Evolutionary conservation across 495 filamentous ascomycete genomes (phyloP).

Genomic region (Penicillium lividum): DNA sequence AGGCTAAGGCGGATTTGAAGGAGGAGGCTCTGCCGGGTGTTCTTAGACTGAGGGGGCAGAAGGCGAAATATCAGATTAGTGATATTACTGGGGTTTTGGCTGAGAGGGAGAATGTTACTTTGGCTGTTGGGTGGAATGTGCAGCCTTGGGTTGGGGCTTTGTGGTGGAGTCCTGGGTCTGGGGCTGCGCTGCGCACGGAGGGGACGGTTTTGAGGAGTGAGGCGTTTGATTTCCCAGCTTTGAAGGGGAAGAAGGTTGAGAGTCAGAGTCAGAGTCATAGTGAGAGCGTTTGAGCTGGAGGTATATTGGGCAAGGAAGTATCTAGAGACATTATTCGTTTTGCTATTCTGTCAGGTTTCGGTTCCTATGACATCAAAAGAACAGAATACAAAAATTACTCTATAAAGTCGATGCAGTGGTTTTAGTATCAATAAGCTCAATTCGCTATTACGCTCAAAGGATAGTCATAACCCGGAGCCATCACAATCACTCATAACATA

Average conservation of each 20-base stretch:
- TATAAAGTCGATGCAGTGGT: not conserved
- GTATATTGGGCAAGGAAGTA: not conserved
- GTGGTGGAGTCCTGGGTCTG: conserved; percentile 66
- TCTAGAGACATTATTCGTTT: not conserved
- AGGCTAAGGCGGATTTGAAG: conserved; percentile 24
- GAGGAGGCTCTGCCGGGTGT: conserved; percentile 50
- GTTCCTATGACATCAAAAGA: not conserved
- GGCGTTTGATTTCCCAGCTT: conserved; percentile 69
- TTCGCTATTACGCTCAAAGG: conserved; percentile 1
- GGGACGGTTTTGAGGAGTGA: conserved; percentile 66
- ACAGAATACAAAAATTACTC: not conserved
- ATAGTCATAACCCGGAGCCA: not conserved
- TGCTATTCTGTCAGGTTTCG: not conserved
- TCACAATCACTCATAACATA: not conserved
- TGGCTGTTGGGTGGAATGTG: conserved; percentile 88
- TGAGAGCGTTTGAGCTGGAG: conserved; percentile 2
- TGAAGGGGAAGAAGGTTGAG: conserved; percentile 55
- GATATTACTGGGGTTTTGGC: conserved; percentile 78
- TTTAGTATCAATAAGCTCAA: not conserved
- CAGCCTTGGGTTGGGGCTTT: conserved; percentile 94
- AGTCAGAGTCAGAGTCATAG: conserved; percentile 6
- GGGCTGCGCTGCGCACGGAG: conserved; percentile 57
- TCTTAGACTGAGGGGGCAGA: conserved; percentile 73
- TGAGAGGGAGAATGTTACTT: conserved; percentile 66
- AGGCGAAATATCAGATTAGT: conserved; percentile 91